Evolutionary conservation across 306 rosid species (phyloP), one percentile per base, ranked within the genome.

Genomic region (Rosa rugosa): DNA sequence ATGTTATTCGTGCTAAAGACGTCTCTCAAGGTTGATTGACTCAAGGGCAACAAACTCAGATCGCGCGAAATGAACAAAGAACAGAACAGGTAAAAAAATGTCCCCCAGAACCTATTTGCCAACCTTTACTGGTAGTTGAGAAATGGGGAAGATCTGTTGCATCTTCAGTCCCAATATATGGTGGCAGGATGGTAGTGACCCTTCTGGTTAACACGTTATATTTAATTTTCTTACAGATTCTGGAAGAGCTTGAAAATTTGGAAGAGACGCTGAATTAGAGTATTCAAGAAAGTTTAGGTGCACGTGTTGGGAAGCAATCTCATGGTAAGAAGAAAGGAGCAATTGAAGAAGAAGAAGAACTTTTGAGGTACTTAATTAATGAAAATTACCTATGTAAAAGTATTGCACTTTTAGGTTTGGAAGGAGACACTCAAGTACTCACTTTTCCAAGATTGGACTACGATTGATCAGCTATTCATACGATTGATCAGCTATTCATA

Each of bases 221-320:
- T 27, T 27, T 27, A 27, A 27, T 27, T 1, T 27, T 27, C 31
- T 27, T 27, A 27, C 31, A 27, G 2, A 27, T 27, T 27, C 31
- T 27, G 31, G 31, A 27, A 1, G 31, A 27, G 31, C 31, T 27
- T 27, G 31, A 27, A 27, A 1, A 27, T 27, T 27, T 27, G 31
- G 31, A 94, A 77, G 99, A 94, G 86, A 94, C 99, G 11, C 80
- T 94, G 80, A 91, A 94, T 87, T 97, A 94, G 70, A 94, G 99
- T 73, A 94, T 94, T 72, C 85, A 77, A 83, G 99, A 94, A 89
- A 94, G 99, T 82, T 40, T 94, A 56, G 97, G 97, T 78, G 97
- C 89, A 22, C 95, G 95, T 54, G 40, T 82, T 34, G 97, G 97
- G 45, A 89, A 84, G 68, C 77, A 75, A 75, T 79, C 87, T 63